These are phyloP conservation scores for Solanum chmielewskii DNA, from an alignment of 257 asterid species.

Conservation along the genomic window DNA sequence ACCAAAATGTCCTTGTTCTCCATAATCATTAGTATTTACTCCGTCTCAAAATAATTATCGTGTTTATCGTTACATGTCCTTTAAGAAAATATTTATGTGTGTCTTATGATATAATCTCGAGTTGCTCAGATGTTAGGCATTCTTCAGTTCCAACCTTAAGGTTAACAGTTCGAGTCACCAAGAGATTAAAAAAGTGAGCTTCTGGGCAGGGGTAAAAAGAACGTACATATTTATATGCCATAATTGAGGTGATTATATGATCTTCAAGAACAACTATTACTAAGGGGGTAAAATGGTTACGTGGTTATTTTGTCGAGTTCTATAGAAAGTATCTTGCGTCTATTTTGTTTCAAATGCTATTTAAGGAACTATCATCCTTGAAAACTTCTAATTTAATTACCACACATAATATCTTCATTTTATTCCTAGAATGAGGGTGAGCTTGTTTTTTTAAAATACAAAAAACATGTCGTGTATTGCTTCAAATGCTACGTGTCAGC, in stretches of 20 bases:
- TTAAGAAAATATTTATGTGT: neutral
- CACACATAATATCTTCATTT: neutral
- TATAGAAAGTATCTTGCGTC: neutral
- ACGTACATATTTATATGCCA: neutral
- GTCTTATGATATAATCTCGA: neutral
- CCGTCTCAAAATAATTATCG: neutral
- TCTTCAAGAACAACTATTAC: neutral
- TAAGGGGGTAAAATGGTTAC: neutral
- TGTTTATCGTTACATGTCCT: neutral
- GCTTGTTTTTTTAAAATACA: too few relatives aligned
- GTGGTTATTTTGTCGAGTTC: neutral
- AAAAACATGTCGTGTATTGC: too few relatives aligned
- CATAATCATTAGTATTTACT: neutral
- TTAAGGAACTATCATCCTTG: neutral
- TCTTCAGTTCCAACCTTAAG: too few relatives aligned
- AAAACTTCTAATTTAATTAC: neutral
- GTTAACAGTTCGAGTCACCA: neutral
- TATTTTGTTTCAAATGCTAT: neutral
- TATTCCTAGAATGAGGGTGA: neutral
- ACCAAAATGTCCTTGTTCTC: neutral
- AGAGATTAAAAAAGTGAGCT: neutral
- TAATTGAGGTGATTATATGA: neutral
- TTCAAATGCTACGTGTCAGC: neutral
- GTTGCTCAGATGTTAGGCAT: neutral
- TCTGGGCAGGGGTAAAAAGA: neutral